These are phyloP conservation scores for Medicago truncatula DNA, from an alignment of 306 rosid species.

Conservation along the genomic window DNA sequence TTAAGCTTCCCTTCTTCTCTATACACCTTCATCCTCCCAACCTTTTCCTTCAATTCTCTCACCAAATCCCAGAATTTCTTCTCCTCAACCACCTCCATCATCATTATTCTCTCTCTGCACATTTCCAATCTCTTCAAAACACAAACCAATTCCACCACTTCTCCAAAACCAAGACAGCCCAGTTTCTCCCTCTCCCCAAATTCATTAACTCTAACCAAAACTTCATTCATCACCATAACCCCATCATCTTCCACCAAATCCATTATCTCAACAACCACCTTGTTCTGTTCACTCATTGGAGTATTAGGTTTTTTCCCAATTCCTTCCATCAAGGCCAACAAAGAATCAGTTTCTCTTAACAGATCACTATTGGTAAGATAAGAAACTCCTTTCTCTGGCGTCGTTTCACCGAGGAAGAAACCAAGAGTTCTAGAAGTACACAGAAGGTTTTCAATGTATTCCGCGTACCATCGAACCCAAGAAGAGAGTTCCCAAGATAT, in stretches of 20 bases:
- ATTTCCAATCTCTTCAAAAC: conserved; percentile 59
- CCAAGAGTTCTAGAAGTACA: conserved; percentile 22
- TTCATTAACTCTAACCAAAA: conserved; percentile 52
- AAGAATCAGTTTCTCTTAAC: conserved; percentile 52
- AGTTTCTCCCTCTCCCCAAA: conserved; percentile 53
- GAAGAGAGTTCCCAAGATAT: conserved; percentile 67
- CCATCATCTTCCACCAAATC: conserved; percentile 59
- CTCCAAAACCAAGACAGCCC: conserved; percentile 56
- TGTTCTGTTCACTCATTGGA: conserved; percentile 6
- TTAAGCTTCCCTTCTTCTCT: conserved; percentile 33
- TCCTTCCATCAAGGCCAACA: neutral
- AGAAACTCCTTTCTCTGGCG: neutral
- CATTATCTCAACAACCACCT: conserved; percentile 49
- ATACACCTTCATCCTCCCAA: conserved; percentile 25
- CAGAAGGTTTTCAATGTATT: conserved; percentile 59
- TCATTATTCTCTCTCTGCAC: conserved; percentile 44
- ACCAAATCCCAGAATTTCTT: conserved; percentile 48
- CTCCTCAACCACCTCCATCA: neutral
- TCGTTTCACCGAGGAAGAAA: conserved; percentile 43
- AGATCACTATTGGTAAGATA: conserved; percentile 34
- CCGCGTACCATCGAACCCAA: conserved; percentile 76
- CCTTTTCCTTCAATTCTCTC: conserved; percentile 48
- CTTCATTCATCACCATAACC: conserved; percentile 40
- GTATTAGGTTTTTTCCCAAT: neutral
- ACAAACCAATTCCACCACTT: conserved; percentile 65